phyloP scores from a whole-genome alignment of 2,329 filamentous ascomycete species.

The Sclerotinia trifoliorum region DNA sequence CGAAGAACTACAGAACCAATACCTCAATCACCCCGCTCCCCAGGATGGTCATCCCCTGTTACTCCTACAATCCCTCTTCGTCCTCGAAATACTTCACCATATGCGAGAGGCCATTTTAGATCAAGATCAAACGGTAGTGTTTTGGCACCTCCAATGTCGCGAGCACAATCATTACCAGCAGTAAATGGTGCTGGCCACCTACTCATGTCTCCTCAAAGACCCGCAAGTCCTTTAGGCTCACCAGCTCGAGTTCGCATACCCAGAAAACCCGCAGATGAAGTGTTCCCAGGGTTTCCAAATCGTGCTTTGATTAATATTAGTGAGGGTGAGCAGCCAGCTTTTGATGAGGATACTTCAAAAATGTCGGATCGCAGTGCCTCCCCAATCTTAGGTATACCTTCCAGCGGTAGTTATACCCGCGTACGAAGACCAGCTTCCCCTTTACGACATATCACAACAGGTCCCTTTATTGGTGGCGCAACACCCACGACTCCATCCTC shows the following conservation, averaged over 20 bases:
- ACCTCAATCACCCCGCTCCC: constrained; percentile 53
- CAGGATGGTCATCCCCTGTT: constrained; percentile 34
- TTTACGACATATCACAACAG: constrained; percentile 48
- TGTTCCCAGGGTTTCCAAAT: constrained; percentile 55
- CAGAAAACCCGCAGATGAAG: constrained; percentile 58
- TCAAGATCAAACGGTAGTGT: constrained; percentile 58
- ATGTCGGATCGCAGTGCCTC: constrained; percentile 52
- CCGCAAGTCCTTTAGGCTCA: constrained; percentile 55
- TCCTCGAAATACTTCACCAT: constrained; percentile 61
- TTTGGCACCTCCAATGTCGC: constrained; percentile 56
- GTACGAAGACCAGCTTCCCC: constrained; percentile 56
- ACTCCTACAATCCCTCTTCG: constrained; percentile 54
- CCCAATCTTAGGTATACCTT: constrained; percentile 45
- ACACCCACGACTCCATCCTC: constrained; percentile 50
- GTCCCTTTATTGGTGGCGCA: constrained; percentile 42
- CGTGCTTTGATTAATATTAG: constrained; percentile 34
- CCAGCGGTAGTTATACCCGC: constrained; percentile 27
- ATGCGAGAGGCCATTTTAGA: constrained; percentile 55
- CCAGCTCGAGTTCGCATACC: constrained; percentile 53
- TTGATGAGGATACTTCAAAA: constrained; percentile 46
- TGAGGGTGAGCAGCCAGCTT: constrained; percentile 37
- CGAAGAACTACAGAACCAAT: constrained; percentile 60
- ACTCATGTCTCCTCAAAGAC: constrained; percentile 49
- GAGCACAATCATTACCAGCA: constrained; percentile 64
- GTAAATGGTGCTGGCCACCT: constrained; percentile 60